A percentile compares a stretch with the other conserved stretches of the same genome.
These are phyloP conservation scores for Syzygium jambos DNA, from an alignment of 345 rosid species.

Conservation along the genomic window DNA sequence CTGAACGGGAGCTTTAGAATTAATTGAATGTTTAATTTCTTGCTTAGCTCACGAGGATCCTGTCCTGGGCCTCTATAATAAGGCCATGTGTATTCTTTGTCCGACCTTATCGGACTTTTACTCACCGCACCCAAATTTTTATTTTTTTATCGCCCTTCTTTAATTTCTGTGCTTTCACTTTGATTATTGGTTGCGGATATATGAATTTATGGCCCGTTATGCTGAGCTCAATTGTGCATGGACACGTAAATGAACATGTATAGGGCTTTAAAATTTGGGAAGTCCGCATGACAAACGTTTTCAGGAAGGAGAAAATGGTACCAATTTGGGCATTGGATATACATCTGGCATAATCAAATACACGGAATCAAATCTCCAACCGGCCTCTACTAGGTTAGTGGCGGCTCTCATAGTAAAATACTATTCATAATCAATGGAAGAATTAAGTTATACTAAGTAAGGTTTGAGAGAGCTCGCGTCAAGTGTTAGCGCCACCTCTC, in stretches of 20 bases:
- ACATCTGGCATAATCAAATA: neutral
- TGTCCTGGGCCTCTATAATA: neutral
- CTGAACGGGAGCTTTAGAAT: neutral
- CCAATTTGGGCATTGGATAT: neutral
- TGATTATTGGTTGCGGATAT: neutral
- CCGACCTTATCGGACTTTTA: neutral
- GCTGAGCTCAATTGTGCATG: neutral
- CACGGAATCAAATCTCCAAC: fast-evolving
- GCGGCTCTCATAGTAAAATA: neutral
- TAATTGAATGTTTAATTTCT: neutral
- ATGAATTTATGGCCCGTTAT: neutral
- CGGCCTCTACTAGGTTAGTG: fast-evolving
- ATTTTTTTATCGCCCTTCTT: neutral
- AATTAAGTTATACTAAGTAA: neutral
- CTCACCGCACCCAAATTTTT: neutral
- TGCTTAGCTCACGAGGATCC: neutral
- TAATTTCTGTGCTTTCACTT: neutral
- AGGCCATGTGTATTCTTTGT: neutral
- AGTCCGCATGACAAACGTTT: neutral
- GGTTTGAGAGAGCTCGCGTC: neutral
- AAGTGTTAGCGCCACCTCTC: neutral
- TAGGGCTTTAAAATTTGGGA: neutral
- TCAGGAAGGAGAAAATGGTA: neutral
- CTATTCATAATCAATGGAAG: neutral
- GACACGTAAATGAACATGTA: neutral